Evolutionary conservation across 192 early-diverging fungal species (phyloP).

Genomic region (Funneliformis mosseae): DNA sequence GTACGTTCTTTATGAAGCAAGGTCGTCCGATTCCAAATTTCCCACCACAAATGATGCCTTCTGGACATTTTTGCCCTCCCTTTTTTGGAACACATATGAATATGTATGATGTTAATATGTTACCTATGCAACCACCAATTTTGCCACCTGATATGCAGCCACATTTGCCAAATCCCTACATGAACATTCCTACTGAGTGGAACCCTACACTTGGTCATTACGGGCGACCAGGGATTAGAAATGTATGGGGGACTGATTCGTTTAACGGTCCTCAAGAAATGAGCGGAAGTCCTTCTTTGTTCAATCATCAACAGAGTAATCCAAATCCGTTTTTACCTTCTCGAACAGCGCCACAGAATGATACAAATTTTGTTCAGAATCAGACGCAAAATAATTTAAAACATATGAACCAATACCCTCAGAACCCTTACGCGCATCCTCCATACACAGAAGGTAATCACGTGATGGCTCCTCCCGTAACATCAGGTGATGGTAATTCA

Average conservation of each 20-base stretch:
- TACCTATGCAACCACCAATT: background rate
- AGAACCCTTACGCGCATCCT: background rate
- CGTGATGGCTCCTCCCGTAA: background rate
- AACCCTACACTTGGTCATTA: background rate
- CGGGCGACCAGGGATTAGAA: conserved; percentile 5
- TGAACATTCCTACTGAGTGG: conserved; percentile 15
- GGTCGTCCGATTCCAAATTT: conserved; percentile 12
- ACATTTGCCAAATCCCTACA: conserved; percentile 1
- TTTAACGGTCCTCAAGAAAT: conserved; percentile 15
- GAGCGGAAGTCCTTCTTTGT: background rate
- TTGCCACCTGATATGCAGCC: conserved; percentile 11
- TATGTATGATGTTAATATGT: conserved; percentile 5
- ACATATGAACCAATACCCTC: background rate
- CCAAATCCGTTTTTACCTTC: conserved; percentile 8
- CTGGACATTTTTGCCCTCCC: conserved; percentile 4
- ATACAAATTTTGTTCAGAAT: conserved; percentile 1
- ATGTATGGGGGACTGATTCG: conserved; percentile 14
- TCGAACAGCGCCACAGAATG: background rate
- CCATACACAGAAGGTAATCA: background rate
- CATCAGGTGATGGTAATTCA: background rate
- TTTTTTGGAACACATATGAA: background rate
- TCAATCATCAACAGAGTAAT: background rate
- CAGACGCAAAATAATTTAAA: background rate
- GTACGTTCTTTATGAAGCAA: conserved; percentile 18
- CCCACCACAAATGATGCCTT: background rate